These are phyloP conservation scores for Daldinia eschscholtzii DNA, from an alignment of 2,329 filamentous ascomycete species.

Conservation along the genomic window DNA sequence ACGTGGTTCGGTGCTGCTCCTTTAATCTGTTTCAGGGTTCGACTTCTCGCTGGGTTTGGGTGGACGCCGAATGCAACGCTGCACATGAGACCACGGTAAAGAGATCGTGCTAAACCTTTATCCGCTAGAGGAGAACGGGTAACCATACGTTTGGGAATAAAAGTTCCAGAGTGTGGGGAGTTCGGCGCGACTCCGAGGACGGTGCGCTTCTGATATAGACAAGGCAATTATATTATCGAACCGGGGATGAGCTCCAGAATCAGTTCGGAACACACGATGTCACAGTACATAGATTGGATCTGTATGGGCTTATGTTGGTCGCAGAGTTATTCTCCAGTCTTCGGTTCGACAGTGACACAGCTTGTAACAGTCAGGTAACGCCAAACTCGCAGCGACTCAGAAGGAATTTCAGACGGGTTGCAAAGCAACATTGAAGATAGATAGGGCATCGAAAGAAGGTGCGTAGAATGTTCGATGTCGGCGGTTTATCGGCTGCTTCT, in stretches of 20 bases:
- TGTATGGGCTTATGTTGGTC: slow-evolving; percentile 19
- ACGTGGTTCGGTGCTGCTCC: slow-evolving; percentile 49
- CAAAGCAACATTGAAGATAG: slow-evolving; percentile 10
- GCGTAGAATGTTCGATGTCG: slow-evolving; percentile 34
- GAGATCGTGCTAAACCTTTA: slow-evolving; percentile 51
- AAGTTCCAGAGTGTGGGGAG: slow-evolving; percentile 43
- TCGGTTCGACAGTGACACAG: slow-evolving; percentile 9
- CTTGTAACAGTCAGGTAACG: slow-evolving; percentile 13
- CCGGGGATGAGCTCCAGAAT: slow-evolving; percentile 26
- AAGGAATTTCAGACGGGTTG: not conserved
- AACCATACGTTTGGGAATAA: slow-evolving; percentile 49
- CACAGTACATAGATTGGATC: slow-evolving; percentile 35
- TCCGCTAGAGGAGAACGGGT: slow-evolving; percentile 50
- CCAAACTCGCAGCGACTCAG: slow-evolving; percentile 12
- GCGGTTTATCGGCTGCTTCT: slow-evolving; percentile 39
- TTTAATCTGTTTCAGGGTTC: slow-evolving; percentile 49
- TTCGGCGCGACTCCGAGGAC: slow-evolving; percentile 39
- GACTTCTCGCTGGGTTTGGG: slow-evolving; percentile 47
- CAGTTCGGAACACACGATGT: slow-evolving; percentile 39
- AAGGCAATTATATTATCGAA: slow-evolving; percentile 41
- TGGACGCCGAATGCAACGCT: slow-evolving; percentile 49
- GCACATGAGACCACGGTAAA: slow-evolving; percentile 46
- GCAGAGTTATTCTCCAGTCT: slow-evolving; percentile 19
- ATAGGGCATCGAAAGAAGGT: slow-evolving; percentile 19
- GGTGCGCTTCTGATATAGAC: slow-evolving; percentile 40